phyloP scores from a whole-genome alignment of 768 basidiomycete genomes.

The Dendrothele bispora region DNA sequence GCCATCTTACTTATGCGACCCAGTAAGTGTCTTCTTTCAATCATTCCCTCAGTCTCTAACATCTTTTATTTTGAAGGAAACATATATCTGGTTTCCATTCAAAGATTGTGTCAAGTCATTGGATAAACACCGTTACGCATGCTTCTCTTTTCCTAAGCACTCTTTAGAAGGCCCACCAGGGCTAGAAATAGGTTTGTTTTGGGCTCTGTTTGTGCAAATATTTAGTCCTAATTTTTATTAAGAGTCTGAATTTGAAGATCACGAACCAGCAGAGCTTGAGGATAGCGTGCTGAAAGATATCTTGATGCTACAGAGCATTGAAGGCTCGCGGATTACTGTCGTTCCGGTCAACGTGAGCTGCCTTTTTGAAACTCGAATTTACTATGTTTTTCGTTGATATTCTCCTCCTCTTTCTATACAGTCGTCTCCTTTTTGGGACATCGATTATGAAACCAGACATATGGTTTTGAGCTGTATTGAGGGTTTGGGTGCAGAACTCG shows the following conservation, averaged over 20 bases:
- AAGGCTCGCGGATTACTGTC: neutral
- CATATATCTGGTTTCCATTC: constrained; percentile 75
- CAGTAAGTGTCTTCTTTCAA: constrained; percentile 44
- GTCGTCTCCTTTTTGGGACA: constrained; percentile 27
- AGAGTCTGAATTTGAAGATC: constrained; percentile 1
- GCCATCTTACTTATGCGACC: constrained; percentile 87
- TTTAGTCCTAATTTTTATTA: neutral
- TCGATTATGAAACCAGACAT: constrained; percentile 24
- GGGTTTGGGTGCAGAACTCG: constrained; percentile 43
- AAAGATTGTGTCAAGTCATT: constrained; percentile 58
- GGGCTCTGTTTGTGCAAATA: constrained; percentile 4
- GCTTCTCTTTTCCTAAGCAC: constrained; percentile 64
- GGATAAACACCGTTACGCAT: constrained; percentile 65
- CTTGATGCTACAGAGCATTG: neutral
- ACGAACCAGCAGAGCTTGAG: constrained; percentile 1
- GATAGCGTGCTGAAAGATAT: neutral
- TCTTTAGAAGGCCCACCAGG: constrained; percentile 38
- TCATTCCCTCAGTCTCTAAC: neutral
- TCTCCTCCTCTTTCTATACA: constrained; percentile 8
- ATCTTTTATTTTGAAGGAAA: constrained; percentile 56
- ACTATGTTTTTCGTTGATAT: constrained; percentile 13
- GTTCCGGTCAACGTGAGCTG: constrained; percentile 8
- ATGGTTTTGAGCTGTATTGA: constrained; percentile 42
- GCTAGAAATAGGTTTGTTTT: constrained; percentile 16
- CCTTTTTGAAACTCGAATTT: too few relatives aligned